Conservation (phyloP, 805 yeast species). For the Ogataea ramenticola region DNA sequence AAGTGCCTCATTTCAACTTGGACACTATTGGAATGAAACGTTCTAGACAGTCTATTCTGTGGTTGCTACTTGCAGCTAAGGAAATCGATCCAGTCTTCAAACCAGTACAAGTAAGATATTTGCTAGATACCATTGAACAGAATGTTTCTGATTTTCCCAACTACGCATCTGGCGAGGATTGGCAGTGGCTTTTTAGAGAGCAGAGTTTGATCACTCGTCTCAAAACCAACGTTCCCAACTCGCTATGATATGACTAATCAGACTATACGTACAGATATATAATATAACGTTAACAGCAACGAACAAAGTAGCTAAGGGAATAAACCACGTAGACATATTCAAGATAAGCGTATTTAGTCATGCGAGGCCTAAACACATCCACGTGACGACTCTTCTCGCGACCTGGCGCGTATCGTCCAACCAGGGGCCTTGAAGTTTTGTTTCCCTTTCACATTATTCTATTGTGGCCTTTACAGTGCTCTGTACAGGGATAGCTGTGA, state of each 20-base stretch:
- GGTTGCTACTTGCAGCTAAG: conserved; percentile 67
- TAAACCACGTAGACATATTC: no score
- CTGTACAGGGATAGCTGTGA: no score
- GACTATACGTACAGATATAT: no score
- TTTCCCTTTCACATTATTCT: no score
- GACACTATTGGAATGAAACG: conserved; percentile 50
- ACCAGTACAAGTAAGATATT: conserved; percentile 18
- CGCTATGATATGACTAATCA: background rate
- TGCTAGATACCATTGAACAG: conserved; percentile 18
- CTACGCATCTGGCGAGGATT: conserved; percentile 1
- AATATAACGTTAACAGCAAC: no score
- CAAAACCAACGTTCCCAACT: conserved; percentile 6
- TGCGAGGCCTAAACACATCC: no score
- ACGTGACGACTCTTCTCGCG: no score
- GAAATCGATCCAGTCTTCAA: conserved; percentile 46
- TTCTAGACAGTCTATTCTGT: conserved; percentile 65
- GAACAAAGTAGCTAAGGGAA: no score
- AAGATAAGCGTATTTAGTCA: no score
- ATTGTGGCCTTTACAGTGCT: no score
- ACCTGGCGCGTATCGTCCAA: no score
- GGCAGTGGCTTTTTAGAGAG: conserved; percentile 21
- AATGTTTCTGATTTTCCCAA: conserved; percentile 4
- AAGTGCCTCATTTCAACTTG: conserved; percentile 28
- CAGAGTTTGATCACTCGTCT: conserved; percentile 17
- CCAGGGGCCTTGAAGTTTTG: no score